A percentile compares a stretch with the other conserved stretches of the same genome.
Evolutionary conservation across 371 early-diverging fungal genomes (phyloP).

Genomic region (Blakeslea trispora): DNA sequence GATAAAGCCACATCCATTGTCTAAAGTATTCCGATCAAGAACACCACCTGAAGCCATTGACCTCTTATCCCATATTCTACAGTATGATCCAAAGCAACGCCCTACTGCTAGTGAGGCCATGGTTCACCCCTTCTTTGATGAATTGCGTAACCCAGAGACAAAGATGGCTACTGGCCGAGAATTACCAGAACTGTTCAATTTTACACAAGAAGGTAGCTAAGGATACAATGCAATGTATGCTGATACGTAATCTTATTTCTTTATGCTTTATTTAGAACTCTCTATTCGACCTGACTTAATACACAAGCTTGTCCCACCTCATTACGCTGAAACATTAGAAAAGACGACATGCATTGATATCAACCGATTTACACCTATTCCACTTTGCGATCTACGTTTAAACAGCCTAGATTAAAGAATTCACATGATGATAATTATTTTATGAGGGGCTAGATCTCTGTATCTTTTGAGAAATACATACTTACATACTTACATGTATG

Average conservation of each 20-base stretch:
- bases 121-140: constrained; percentile 95
- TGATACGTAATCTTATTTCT: not conserved
- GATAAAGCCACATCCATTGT: constrained; percentile 89
- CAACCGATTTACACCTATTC: constrained; percentile 41
- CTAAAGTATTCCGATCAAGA: constrained; percentile 81
- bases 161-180: constrained; percentile 77
- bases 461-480: too few relatives aligned
- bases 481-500: too few relatives aligned
- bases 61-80: constrained; percentile 84
- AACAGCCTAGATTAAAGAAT: constrained; percentile 5
- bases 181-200: constrained; percentile 89
- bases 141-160: constrained; percentile 84
- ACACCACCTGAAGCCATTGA: constrained; percentile 85
- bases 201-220: constrained; percentile 78
- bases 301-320: constrained; percentile 67
- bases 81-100: constrained; percentile 92
- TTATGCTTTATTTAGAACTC: constrained; percentile 32
- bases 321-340: constrained; percentile 53
- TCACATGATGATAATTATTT: too few relatives aligned
- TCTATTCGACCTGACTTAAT: constrained; percentile 58
- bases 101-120: constrained; percentile 93
- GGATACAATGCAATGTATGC: too few relatives aligned
- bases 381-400: constrained; percentile 28
- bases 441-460: too few relatives aligned
- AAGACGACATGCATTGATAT: constrained; percentile 45